These are phyloP conservation scores for Aspergillus glaucus DNA, from an alignment of 2,329 filamentous ascomycete genomes.

Conservation along the genomic window DNA sequence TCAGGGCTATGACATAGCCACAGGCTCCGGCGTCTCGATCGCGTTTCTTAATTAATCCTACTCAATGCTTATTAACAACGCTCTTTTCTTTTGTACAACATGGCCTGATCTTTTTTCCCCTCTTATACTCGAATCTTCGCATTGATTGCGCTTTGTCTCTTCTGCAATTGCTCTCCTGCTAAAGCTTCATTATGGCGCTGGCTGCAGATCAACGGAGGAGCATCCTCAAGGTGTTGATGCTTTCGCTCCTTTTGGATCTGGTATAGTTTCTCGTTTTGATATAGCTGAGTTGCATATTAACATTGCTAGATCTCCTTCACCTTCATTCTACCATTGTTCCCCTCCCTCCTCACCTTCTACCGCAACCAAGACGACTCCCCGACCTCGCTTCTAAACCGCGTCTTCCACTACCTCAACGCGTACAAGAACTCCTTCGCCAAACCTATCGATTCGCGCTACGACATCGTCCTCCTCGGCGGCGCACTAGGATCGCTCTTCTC, in stretches of 20 bases:
- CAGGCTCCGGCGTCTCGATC: background rate
- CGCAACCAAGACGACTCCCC: slow-evolving; percentile 65
- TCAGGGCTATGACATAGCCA: slow-evolving; percentile 11
- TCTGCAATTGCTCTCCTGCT: background rate
- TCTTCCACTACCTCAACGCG: slow-evolving; percentile 77
- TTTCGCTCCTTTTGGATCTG: slow-evolving; percentile 82
- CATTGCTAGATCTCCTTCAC: slow-evolving; percentile 81
- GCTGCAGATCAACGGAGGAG: slow-evolving; percentile 57
- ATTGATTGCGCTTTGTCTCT: background rate
- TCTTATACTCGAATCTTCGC: background rate
- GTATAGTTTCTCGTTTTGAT: slow-evolving; percentile 47
- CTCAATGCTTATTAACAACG: background rate
- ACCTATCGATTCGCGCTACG: slow-evolving; percentile 92
- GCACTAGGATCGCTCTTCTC: slow-evolving; percentile 92
- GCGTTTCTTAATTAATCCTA: background rate
- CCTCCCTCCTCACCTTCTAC: slow-evolving; percentile 93
- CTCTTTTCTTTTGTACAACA: background rate
- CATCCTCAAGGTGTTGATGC: slow-evolving; percentile 80
- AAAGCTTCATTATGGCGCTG: slow-evolving; percentile 24
- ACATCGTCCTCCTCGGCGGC: slow-evolving; percentile 90
- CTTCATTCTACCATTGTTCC: slow-evolving; percentile 94
- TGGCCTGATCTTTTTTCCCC: slow-evolving; percentile 6
- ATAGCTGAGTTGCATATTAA: background rate
- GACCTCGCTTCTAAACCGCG: slow-evolving; percentile 65
- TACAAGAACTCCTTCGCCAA: slow-evolving; percentile 92